Evolutionary conservation across 176 grass and related monocot species (phyloP), one percentile per base, ranked within the genome.

Genomic region (Phragmites australis): DNA sequence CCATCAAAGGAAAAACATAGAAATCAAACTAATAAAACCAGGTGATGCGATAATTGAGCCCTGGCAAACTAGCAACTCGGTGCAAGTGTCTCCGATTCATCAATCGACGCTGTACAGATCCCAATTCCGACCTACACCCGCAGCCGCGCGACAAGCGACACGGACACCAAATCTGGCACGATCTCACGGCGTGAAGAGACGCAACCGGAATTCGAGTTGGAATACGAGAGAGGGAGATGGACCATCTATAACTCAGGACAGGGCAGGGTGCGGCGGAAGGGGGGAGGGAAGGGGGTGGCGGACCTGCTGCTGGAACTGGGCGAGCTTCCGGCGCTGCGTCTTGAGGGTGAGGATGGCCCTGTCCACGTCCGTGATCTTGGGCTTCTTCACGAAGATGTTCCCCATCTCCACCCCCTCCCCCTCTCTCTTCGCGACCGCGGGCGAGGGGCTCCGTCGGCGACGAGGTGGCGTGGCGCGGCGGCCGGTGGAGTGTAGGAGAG

Each of bases 361-460:
- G 88, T 99, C 96, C 9, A 99, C 96, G 21, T 99, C 96, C 37
- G 96, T 95, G 82, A 99, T 89, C 86, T 99, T 99, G 22, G 90
- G 93, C 80, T 99, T 95, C 96, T 99, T 99, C 90, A 86, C 88
- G 84, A 99, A 95, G 25, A 99, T 68, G 89, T 99, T 99, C 84
- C 96, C 96, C 96, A 99, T 99, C 75, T 79, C 26, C 23, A 0
- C 23, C 1, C 8, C 3, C 22, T 6, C 3, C 22, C 3, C 22
- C 55, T 27, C 42, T 69, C 74, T 21, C 26, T 8, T 44, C 30
- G 58, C 32, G 37, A 44, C 32, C 44, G 44, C 8, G 44, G 6
- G n/a, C n/a, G n/a, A n/a, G 15, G 15, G 39, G 5, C 16, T 15
- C 50, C 68, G 69, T 81, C 68, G 68, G 14, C 69, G 60, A 58